Evolutionary conservation across 768 basidiomycete species (phyloP).

Genomic region (Lactifluus volemus): DNA sequence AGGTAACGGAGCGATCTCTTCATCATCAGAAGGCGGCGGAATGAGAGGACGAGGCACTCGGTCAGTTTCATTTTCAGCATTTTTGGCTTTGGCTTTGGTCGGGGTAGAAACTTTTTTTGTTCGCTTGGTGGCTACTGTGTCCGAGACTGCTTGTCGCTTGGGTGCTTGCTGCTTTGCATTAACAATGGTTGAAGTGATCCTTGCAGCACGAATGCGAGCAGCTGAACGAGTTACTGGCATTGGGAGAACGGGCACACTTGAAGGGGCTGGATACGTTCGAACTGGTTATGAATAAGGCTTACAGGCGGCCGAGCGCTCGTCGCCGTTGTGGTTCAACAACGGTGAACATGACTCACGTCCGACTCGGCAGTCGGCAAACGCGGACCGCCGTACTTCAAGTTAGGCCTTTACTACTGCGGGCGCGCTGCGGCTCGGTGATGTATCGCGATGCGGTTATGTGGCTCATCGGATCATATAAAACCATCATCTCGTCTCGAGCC

Average conservation of each 20-base stretch:
- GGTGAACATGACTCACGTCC: too few species aligned
- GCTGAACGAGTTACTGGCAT: slow-evolving; percentile 25
- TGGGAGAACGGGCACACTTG: background rate
- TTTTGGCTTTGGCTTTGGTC: background rate
- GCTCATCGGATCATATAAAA: background rate
- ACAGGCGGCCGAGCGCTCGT: too few species aligned
- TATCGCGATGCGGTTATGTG: background rate
- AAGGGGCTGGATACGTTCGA: background rate
- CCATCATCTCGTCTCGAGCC: background rate
- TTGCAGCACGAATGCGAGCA: slow-evolving; percentile 6
- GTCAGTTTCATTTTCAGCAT: background rate
- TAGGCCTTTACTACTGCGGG: background rate
- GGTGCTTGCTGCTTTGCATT: background rate
- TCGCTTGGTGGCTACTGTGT: slow-evolving; percentile 2
- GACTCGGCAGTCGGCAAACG: background rate
- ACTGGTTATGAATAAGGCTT: background rate
- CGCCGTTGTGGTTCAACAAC: too few species aligned
- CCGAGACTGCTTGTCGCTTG: slow-evolving; percentile 4
- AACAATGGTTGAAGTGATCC: background rate
- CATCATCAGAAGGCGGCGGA: background rate
- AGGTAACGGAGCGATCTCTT: slow-evolving; percentile 40
- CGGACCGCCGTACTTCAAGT: background rate
- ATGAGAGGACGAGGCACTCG: background rate
- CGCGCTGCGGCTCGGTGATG: background rate
- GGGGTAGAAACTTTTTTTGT: slow-evolving; percentile 2